Base-by-base conservation (phyloP, 371 early-diverging fungal species). In the Mucor mucedo region DNA sequence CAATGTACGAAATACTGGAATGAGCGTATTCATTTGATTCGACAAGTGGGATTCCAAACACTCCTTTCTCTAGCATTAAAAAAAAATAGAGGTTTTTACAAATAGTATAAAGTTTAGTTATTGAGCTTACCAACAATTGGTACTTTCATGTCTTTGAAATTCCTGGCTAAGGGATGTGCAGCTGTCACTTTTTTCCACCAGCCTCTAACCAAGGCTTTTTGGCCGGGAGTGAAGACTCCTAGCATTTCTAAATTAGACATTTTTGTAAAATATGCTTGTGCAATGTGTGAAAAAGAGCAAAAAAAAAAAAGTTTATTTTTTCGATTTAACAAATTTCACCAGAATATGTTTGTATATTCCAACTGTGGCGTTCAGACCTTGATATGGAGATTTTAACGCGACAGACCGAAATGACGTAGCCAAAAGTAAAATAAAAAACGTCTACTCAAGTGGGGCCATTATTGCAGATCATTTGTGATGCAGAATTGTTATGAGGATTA, bases 181-280 rank as follows among this genome's bases (percentile, higher is more conserved):
- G 66, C 66, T 30, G 75, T 72, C 33, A 76, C 72, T 58, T 66
- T 69, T 41, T 68, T 72, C 76, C 76, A 76, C 76, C 76, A 76
- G 2, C 63, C 52, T 16, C 70, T 30, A 10, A 67, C 45, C 1
- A 57, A 39, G 0, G 58, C 59, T 47, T 54, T 59, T 30, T 65
- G 65, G 38, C 21, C 27, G 13, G 58, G 59, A 59, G 65, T 58
- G 13, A 65, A 52, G 6, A 65, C 59, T 53, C 65, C 65, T 28
- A 60, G 60, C 52, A 60, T 52, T 41, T 62, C 62, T 35, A 62
- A 54, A 11, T 54, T 32, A 39, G 62, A 62, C 62, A 62, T 62
- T 16, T 14, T 7, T 8, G 8, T 27, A 4, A 27, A 48, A 8
- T 45, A 42, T 56, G 41, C 32, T 56, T 30, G 14, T 11, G n/a